Evolutionary conservation across 257 asterid species (phyloP), one percentile per base, ranked within the genome.

Genomic region (Verbena officinalis): DNA sequence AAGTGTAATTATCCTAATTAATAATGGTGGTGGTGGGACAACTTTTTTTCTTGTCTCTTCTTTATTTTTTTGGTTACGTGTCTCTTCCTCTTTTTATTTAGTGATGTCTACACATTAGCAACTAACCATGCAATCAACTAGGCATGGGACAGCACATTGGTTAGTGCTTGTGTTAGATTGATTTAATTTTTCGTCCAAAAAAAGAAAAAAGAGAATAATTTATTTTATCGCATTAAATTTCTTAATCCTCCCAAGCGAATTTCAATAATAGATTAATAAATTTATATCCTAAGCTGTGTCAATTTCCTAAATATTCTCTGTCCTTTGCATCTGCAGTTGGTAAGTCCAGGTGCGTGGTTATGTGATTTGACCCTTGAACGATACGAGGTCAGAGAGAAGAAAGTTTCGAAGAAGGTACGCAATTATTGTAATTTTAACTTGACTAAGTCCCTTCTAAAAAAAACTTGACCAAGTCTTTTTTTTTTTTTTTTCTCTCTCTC

Each of bases 321-420:
- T 1, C n/a, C 30, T 5, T 1, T 66, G 50, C n/a, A 16, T 49
- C 8, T 71, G 74, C 78, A 83, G 90, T 66, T 83, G 81, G 86
- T 83, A 12, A 67, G 84, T 69, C 90, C 90, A 12, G 90, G 90
- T 53, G 44, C 86, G 51, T 83, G 90, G 90, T 51, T 83, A 65
- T 77, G 86, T 34, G 90, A 83, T 49, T 65, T 83, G 72, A 83
- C 90, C 17, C 82, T 83, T 19, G 90, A 83, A 44, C 84, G 90
- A 9, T 83, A 83, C 21, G 90, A 83, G 64, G 90, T 83, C 55
- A 65, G 84, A 59, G 90, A 83, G 76, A 83, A 83, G 84, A 83
- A 80, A 53, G 90, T 78, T 42, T 75, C 86, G 10, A 83, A 83
- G 78, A 83, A 83, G 90, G 84, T 75, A 46, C 16, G 42, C 12